phyloP scores from a whole-genome alignment of 768 basidiomycete species.

The Amanita exitialis region DNA sequence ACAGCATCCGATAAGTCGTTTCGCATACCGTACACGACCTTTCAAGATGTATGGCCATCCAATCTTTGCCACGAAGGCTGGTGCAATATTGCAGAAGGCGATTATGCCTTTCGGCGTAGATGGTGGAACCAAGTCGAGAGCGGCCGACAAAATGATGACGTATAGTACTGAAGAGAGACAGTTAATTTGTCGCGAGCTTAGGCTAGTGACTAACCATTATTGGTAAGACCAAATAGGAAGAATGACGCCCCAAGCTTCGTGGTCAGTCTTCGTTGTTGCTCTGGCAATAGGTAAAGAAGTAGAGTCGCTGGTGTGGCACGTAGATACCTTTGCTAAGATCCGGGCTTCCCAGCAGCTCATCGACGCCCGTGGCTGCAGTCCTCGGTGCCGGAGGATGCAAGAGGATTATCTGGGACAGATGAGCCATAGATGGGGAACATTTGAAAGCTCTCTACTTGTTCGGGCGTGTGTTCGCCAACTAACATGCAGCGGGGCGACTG shows the following conservation, averaged over 20 bases:
- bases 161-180: slow-evolving; percentile 57
- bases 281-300: slow-evolving; percentile 9
- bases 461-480: not conserved
- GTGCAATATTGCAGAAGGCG: slow-evolving; percentile 90
- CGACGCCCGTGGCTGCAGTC: not conserved
- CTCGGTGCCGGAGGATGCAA: not conserved
- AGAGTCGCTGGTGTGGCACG: too few relatives aligned
- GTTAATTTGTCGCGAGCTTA: not conserved
- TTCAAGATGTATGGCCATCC: slow-evolving; percentile 88
- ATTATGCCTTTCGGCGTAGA: slow-evolving; percentile 93
- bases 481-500: not conserved
- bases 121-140: slow-evolving; percentile 86
- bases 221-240: slow-evolving; percentile 87
- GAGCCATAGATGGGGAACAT: slow-evolving; percentile 2
- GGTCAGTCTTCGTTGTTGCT: slow-evolving; percentile 19
- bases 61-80: slow-evolving; percentile 78
- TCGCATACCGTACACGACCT: slow-evolving; percentile 75
- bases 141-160: slow-evolving; percentile 94
- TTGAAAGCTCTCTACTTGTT: slow-evolving; percentile 3
- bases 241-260: slow-evolving; percentile 52
- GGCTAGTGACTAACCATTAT: slow-evolving; percentile 52
- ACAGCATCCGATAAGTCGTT: slow-evolving; percentile 69
- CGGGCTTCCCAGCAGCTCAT: not conserved
- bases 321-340: not conserved
- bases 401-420: not conserved